These are phyloP conservation scores for Colletotrichum camelliae DNA, from an alignment of 2,329 filamentous ascomycete genomes.

Conservation along the genomic window DNA sequence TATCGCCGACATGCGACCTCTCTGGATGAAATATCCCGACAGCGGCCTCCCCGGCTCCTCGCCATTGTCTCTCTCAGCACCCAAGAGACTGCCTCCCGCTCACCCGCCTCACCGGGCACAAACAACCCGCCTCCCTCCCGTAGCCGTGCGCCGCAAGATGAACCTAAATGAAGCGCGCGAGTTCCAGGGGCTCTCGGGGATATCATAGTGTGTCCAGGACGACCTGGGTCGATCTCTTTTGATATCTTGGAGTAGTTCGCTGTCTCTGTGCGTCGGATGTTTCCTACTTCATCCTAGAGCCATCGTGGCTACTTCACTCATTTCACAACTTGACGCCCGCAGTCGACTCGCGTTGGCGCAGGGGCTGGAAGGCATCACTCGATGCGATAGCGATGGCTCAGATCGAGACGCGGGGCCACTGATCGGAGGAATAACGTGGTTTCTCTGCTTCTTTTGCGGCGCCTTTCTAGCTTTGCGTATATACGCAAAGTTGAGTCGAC, in stretches of 20 bases:
- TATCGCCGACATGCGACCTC: background rate
- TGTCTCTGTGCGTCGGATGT: background rate
- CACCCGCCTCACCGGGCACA: background rate
- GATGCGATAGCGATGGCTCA: background rate
- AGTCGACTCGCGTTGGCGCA: background rate
- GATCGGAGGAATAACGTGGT: conserved; percentile 31
- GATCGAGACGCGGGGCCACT: background rate
- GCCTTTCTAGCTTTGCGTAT: conserved; percentile 25
- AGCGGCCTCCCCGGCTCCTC: background rate
- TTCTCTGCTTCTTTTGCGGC: conserved; percentile 27
- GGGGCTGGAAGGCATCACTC: background rate
- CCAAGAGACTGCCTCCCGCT: background rate
- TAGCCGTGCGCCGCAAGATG: background rate
- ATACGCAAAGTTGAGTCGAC: conserved; percentile 25
- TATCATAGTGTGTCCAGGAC: background rate
- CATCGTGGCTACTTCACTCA: background rate
- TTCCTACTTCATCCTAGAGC: background rate
- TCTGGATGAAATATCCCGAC: background rate
- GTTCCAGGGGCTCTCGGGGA: background rate
- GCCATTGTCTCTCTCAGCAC: background rate
- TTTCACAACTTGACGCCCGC: background rate
- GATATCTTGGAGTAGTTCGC: background rate
- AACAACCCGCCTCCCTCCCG: background rate
- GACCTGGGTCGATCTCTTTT: background rate
- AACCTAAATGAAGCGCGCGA: background rate